Evolutionary conservation across 2,329 filamentous ascomycete genomes (phyloP), one percentile per base, ranked within the genome.

Genomic region (Penicillium brevicompactum): DNA sequence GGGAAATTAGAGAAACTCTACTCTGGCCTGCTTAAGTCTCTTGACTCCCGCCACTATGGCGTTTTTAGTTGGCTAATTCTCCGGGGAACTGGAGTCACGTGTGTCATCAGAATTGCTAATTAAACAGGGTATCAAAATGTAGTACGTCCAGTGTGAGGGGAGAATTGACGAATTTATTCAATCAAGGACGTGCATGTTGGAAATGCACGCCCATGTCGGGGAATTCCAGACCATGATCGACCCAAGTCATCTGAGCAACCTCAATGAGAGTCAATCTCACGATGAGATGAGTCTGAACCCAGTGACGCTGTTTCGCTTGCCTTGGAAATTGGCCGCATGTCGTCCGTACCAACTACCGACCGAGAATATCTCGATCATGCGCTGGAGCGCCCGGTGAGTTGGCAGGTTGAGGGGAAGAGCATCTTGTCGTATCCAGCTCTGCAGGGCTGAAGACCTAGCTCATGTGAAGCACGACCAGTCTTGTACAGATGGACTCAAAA

Each of bases 101-200:
- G 47, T 13, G 22, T 1, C 13, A 37, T 37, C n/a, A 11, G 34
- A 37, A 13, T 37, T n/a, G 32, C 41, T 51, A 51, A 32, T 51
- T 40, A 48, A 22, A 57, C 52, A 49, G 60, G 62, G 62, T 64
- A 63, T 64, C 62, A 59, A 57, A 42, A 58, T 44, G 55, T 49
- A 51, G 48, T 51, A 62, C 46, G 52, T 37, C n/a, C 34, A 49
- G 14, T 21, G 38, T 14, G 31, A 45, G 16, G 10, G 38, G 38
- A 10, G 38, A 41, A 6, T 38, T 4, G 4, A 16, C 14, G 37
- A 47, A 10, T 24, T 22, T 51, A 42, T 38, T 46, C 38, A 18
- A 11, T 7, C n/a, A 41, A 11, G 3, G 38, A 14, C 3, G 5
- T 34, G 10, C 31, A 37, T 37, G 34, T 37, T n/a, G 11, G 34